Conservation (phyloP, 345 rosid species). For the Brassica juncea region DNA sequence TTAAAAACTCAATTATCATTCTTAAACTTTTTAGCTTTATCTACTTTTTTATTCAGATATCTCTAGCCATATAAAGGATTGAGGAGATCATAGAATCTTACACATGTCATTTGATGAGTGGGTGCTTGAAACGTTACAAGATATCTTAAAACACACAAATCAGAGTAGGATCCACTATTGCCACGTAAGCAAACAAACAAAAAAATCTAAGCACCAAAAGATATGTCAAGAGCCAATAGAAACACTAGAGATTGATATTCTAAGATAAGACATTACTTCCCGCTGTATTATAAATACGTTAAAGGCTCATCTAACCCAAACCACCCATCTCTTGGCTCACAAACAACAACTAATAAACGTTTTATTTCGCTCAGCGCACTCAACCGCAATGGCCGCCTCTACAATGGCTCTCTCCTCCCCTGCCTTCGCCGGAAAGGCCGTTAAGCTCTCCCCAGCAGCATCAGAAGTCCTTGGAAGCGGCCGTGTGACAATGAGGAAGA, state of each 20-base stretch:
- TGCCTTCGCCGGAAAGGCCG: conserved; percentile 60
- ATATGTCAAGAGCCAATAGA: conserved; percentile 26
- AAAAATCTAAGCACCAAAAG: conserved; percentile 11
- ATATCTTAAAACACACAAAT: conserved; percentile 7
- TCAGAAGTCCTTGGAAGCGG: conserved; percentile 50
- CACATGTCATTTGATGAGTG: conserved; percentile 27
- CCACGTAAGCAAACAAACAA: conserved; percentile 27
- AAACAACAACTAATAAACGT: conserved; percentile 26
- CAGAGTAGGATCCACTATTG: not conserved
- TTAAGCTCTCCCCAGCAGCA: conserved; percentile 21
- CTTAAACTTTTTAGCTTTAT: not conserved
- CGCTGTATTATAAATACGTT: conserved; percentile 13
- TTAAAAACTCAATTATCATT: not conserved
- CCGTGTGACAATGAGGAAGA: conserved; percentile 34
- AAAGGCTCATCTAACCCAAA: conserved; percentile 5
- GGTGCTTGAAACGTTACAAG: not conserved
- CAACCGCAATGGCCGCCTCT: conserved; percentile 56
- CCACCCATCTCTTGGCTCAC: conserved; percentile 36
- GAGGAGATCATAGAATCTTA: conserved; percentile 17
- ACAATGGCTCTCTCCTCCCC: conserved; percentile 81
- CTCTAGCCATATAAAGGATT: conserved; percentile 9
- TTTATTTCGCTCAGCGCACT: conserved; percentile 14
- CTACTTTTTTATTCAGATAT: not conserved
- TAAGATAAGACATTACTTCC: conserved; percentile 21
- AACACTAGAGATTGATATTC: conserved; percentile 21